Evolutionary conservation across 805 yeast genomes (phyloP).

Genomic region (Komagataella pseudopastoris): DNA sequence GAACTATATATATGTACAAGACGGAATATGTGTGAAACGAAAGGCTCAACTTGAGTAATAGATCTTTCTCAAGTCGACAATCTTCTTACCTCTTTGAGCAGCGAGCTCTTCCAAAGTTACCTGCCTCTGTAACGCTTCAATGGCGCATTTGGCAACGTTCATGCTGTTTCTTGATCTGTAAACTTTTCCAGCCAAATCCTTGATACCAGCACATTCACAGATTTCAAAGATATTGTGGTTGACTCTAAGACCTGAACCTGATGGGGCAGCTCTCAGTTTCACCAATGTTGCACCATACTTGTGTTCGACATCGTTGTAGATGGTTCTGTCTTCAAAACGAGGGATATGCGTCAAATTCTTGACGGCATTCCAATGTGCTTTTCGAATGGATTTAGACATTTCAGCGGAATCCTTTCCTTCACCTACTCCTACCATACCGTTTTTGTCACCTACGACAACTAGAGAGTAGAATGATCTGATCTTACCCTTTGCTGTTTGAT

Average conservation of each 20-base stretch:
- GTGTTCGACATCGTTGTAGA: constrained; percentile 69
- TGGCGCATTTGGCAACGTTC: constrained; percentile 84
- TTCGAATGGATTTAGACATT: constrained; percentile 57
- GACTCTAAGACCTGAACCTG: constrained; percentile 88
- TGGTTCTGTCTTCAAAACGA: constrained; percentile 83
- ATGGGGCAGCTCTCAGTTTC: constrained; percentile 73
- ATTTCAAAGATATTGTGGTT: constrained; percentile 84
- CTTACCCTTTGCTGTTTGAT: constrained; percentile 89
- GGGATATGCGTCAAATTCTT: constrained; percentile 74
- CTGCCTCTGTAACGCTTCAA: constrained; percentile 75
- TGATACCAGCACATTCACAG: constrained; percentile 87
- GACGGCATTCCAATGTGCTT: constrained; percentile 91
- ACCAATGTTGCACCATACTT: constrained; percentile 82
- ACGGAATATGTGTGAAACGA: neutral
- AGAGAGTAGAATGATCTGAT: constrained; percentile 70
- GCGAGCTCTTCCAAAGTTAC: constrained; percentile 80
- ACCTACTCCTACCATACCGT: constrained; percentile 91
- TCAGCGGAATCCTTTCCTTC: constrained; percentile 84
- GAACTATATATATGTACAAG: neutral
- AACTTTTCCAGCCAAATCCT: constrained; percentile 84
- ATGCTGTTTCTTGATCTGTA: constrained; percentile 87
- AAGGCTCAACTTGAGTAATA: constrained; percentile 44
- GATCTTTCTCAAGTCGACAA: constrained; percentile 82
- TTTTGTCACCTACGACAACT: constrained; percentile 84
- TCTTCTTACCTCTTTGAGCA: constrained; percentile 83